These are phyloP conservation scores for Pistacia atlantica DNA, from an alignment of 345 rosid species.

Conservation along the genomic window DNA sequence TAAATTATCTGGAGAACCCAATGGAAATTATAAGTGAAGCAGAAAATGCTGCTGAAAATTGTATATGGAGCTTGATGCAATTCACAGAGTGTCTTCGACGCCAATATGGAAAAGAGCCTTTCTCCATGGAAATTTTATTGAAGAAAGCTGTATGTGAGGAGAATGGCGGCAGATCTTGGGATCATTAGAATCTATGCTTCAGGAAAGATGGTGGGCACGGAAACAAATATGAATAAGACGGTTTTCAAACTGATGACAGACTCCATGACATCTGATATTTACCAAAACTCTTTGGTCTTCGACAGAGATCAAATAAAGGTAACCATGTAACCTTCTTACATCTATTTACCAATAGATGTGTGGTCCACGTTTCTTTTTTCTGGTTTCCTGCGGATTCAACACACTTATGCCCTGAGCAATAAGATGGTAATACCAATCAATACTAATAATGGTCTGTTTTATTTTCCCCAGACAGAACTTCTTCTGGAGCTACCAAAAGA, in stretches of 20 bases:
- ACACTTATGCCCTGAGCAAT: background rate
- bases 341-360: conserved; percentile 4
- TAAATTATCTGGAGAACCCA: conserved; percentile 82
- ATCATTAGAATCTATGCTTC: conserved; percentile 68
- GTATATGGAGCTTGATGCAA: conserved; percentile 81
- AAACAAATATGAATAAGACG: conserved; percentile 74
- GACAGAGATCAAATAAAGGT: conserved; percentile 83
- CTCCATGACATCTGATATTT: conserved; percentile 68
- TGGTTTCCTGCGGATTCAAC: background rate
- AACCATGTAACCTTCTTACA: conserved; percentile 19
- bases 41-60: conserved; percentile 84
- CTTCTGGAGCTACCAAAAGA: conserved; percentile 90
- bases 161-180: conserved; percentile 99
- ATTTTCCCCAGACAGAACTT: conserved; percentile 78
- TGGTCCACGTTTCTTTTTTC: background rate
- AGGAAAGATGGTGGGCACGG: conserved; percentile 89
- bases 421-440: background rate
- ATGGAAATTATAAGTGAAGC: conserved; percentile 80
- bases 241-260: conserved; percentile 85
- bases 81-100: conserved; percentile 85
- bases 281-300: conserved; percentile 62
- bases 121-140: conserved; percentile 82
- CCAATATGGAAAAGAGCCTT: conserved; percentile 90
- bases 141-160: conserved; percentile 84
- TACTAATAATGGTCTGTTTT: background rate